These are phyloP conservation scores for Emmonsia crescens DNA, from an alignment of 2,329 filamentous ascomycete species.

Conservation along the genomic window DNA sequence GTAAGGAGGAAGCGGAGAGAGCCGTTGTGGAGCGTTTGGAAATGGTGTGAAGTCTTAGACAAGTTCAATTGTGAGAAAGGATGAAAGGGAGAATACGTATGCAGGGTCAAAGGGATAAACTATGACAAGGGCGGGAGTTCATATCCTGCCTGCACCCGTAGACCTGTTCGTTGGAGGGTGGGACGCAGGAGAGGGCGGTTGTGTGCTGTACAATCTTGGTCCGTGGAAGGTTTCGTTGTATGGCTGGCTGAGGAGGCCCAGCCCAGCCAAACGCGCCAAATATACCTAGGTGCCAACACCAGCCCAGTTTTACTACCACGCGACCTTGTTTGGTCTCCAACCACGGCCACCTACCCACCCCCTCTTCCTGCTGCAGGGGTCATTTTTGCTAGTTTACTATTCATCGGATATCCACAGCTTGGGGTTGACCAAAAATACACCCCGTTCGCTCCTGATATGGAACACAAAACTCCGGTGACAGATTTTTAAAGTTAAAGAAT, in stretches of 20 bases:
- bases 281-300: background rate
- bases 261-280: background rate
- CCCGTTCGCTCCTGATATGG: too few relatives aligned
- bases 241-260: constrained; percentile 1
- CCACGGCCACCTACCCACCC: too few relatives aligned
- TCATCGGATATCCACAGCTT: too few relatives aligned
- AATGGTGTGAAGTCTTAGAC: constrained; percentile 5
- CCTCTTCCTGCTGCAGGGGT: background rate
- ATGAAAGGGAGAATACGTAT: constrained; percentile 2
- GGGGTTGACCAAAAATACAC: too few relatives aligned
- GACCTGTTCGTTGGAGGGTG: background rate
- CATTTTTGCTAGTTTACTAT: background rate
- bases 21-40: background rate
- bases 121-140: background rate
- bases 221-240: background rate
- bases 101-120: background rate
- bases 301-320: background rate
- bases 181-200: background rate
- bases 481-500: background rate
- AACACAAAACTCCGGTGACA: background rate
- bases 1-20: background rate
- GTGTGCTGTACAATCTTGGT: background rate
- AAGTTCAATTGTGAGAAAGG: constrained; percentile 1
- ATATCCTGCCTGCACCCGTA: background rate
- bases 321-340: background rate